These are phyloP conservation scores for Syzygium oleosum DNA, from an alignment of 345 rosid genomes.

Conservation along the genomic window DNA sequence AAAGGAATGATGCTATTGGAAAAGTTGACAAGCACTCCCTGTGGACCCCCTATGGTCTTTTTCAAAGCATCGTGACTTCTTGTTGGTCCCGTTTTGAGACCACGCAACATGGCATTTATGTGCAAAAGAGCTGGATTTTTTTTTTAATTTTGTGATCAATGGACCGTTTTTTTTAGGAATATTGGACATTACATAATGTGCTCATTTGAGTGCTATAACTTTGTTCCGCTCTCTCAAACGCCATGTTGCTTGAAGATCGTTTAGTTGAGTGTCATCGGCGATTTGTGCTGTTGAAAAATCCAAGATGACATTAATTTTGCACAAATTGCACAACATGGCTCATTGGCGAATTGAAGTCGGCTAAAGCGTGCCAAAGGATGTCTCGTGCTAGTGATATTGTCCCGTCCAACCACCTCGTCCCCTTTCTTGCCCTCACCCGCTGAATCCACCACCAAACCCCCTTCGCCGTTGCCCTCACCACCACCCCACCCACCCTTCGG, in stretches of 20 bases:
- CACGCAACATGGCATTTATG: background rate
- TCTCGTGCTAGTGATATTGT: background rate
- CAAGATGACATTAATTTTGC: accelerated
- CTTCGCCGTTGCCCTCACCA: background rate
- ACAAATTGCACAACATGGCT: background rate
- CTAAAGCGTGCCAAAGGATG: background rate
- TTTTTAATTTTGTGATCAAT: background rate
- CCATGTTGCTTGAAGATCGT: background rate
- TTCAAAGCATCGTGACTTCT: background rate
- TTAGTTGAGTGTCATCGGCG: background rate
- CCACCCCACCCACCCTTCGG: background rate
- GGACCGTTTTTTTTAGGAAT: background rate
- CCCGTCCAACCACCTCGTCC: background rate
- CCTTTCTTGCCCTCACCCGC: background rate
- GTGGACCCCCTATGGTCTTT: background rate
- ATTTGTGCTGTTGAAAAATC: background rate
- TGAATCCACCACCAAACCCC: background rate
- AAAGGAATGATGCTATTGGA: background rate
- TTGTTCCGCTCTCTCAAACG: accelerated
- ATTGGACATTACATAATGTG: background rate
- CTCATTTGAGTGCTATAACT: background rate
- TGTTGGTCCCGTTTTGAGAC: background rate
- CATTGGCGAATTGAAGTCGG: background rate
- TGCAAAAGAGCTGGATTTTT: background rate
- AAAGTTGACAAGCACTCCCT: background rate